Percentiles rank a stretch among this genome's conserved stretches.
phyloP scores from a whole-genome alignment of 2,329 filamentous ascomycete genomes.

The Claviceps quebecensis region DNA sequence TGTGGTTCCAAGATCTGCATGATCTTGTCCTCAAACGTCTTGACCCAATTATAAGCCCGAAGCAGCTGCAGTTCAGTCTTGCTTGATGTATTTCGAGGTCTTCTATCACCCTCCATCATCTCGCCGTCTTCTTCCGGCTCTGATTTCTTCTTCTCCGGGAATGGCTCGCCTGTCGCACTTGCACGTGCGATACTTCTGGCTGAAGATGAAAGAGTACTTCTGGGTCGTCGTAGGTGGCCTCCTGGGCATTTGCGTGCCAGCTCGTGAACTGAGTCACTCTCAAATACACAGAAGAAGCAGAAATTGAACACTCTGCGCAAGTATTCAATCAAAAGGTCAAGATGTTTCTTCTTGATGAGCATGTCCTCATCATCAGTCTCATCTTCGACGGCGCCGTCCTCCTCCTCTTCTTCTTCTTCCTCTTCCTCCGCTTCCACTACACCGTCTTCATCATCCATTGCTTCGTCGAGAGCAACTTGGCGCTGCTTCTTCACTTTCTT shows the following conservation, averaged over 20 bases:
- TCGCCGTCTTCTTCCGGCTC: constrained; percentile 48
- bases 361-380: constrained; percentile 85
- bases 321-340: constrained; percentile 93
- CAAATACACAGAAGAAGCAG: constrained; percentile 99
- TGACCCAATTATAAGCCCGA: constrained; percentile 96
- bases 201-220: constrained; percentile 68
- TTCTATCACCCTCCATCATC: constrained; percentile 46
- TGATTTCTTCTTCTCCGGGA: constrained; percentile 68
- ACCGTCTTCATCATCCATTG: constrained; percentile 50
- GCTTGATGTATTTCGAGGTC: constrained; percentile 51
- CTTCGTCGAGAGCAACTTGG: constrained; percentile 45
- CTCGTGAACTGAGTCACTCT: constrained; percentile 94
- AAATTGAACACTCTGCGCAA: constrained; percentile 94
- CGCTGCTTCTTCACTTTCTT: constrained; percentile 50
- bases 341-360: constrained; percentile 85
- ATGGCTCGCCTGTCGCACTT: constrained; percentile 68
- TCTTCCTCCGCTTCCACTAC: constrained; percentile 54
- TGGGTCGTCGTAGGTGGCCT: constrained; percentile 85
- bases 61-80: constrained; percentile 88
- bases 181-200: constrained; percentile 77
- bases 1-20: constrained; percentile 85
- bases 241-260: constrained; percentile 90
- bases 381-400: constrained; percentile 66
- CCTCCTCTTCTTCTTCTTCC: constrained; percentile 68
- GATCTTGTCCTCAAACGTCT: constrained; percentile 95